Base-by-base conservation (phyloP, 2,329 filamentous ascomycete genomes). In the Fusarium sulawesiense region DNA sequence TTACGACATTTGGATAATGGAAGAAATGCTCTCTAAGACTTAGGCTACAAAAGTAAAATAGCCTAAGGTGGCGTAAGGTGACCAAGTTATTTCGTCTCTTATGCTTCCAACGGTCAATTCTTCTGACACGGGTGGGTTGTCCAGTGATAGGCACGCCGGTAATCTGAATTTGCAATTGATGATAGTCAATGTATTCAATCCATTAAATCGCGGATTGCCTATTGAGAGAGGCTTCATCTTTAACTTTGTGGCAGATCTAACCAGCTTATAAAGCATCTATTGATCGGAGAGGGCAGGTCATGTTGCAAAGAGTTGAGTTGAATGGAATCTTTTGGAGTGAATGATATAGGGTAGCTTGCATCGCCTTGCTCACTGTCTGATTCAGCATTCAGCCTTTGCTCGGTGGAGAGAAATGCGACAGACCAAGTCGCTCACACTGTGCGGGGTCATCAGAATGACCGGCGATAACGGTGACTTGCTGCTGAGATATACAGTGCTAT, bases 401-500 rank as follows among this genome's bases (percentile, higher is more conserved):
- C 10, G 10, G 34, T 37, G 34, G 12, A 6, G 3, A 37, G 10
- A n/a, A 37, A 37, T 37, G 3, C 0, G 18, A 37, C 34, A 11
- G 18, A n/a, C 34, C 11, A n/a, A 37, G 18, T 12, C 18, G 34
- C 6, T n/a, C 6, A n/a, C 18, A 37, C 34, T n/a, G 18, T 37
- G 10, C 10, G 12, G 18, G n/a, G 6, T 37, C 18, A n/a, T 37
- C 18, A n/a, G 6, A n/a, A n/a, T 7, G 34, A n/a, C 34, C 18
- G 2, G 6, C 4, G 4, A 0, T 6, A 3, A 6, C 6, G 6
- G 5, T 4, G 18, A 12, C 3, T n/a, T n/a, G 18, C 34, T 37
- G 34, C 18, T n/a, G 6, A 12, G 10, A 7, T 6, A n/a, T 37
- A 37, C 34, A 37, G 34, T 37, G 34, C 34, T 37, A n/a, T 37